phyloP scores from a whole-genome alignment of 306 rosid species.

The Abrus pulchellus region DNA sequence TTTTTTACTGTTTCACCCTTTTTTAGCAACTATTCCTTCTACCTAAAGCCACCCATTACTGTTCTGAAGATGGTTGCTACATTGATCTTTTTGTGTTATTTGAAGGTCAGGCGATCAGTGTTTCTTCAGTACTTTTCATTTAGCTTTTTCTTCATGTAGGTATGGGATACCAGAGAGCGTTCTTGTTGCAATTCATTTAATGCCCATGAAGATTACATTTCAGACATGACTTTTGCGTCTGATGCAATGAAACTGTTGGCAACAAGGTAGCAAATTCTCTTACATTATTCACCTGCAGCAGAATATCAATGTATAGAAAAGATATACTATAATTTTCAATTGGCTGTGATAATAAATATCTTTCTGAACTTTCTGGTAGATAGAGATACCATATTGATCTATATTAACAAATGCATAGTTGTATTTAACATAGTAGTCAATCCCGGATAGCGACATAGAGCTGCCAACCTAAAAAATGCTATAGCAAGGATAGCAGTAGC shows the following conservation, averaged over 20 bases:
- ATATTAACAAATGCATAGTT: neutral
- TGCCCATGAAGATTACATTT: conserved; percentile 79
- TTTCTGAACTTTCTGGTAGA: conserved; percentile 17
- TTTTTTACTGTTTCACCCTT: neutral
- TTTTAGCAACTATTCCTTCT: conserved; percentile 3
- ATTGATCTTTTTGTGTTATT: conserved; percentile 15
- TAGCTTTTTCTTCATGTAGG: conserved; percentile 52
- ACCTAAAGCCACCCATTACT: neutral
- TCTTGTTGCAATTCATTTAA: conserved; percentile 81
- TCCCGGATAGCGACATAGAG: too few relatives aligned
- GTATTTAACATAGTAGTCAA: neutral
- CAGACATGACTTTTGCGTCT: conserved; percentile 82
- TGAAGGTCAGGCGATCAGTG: neutral
- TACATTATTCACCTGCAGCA: conserved; percentile 16
- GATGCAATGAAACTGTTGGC: conserved; percentile 84
- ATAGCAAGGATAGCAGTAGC: too few relatives aligned
- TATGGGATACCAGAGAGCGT: conserved; percentile 92
- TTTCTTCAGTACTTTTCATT: conserved; percentile 38
- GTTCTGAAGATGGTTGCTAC: conserved; percentile 19
- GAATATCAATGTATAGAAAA: conserved; percentile 10
- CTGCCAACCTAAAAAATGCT: too few relatives aligned
- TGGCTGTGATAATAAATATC: conserved; percentile 10
- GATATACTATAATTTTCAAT: neutral
- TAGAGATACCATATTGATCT: neutral
- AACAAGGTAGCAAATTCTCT: conserved; percentile 68